Conservation (phyloP, 139 green algal genomes). For the Trebouxia sp. region DNA sequence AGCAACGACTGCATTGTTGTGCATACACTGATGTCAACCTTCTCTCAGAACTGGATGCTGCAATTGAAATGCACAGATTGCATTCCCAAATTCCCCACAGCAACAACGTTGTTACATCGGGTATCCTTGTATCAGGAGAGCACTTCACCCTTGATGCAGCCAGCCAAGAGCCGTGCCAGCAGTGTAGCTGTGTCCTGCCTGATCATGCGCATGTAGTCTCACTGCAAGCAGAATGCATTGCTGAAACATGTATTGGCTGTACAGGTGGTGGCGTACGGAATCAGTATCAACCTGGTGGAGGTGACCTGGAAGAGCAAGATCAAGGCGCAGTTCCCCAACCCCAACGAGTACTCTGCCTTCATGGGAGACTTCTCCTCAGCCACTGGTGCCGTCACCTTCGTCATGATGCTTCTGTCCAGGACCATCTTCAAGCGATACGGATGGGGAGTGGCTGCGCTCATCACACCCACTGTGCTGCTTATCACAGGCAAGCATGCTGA, state of each 20-base stretch:
- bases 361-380: constrained; percentile 87
- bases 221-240: neutral
- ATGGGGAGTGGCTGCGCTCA: constrained; percentile 94
- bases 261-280: constrained; percentile 93
- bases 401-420: constrained; percentile 95
- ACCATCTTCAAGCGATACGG: constrained; percentile 96
- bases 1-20: no score
- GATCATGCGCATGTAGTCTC: neutral
- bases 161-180: neutral
- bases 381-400: constrained; percentile 91
- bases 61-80: no score
- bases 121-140: no score
- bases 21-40: no score
- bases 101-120: no score
- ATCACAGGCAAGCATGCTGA: constrained; percentile 70
- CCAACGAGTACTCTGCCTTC: constrained; percentile 93
- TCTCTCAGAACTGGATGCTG: no score
- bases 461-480: constrained; percentile 96
- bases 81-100: no score
- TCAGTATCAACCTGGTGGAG: constrained; percentile 99
- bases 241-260: neutral
- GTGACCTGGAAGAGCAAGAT: constrained; percentile 99
- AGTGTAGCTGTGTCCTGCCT: no score
- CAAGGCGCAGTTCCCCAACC: constrained; percentile 99
- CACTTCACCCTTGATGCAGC: no score